Evolutionary conservation across 1,284 basidiomycete genomes (phyloP).

Genomic region (Boletus coffeatus): DNA sequence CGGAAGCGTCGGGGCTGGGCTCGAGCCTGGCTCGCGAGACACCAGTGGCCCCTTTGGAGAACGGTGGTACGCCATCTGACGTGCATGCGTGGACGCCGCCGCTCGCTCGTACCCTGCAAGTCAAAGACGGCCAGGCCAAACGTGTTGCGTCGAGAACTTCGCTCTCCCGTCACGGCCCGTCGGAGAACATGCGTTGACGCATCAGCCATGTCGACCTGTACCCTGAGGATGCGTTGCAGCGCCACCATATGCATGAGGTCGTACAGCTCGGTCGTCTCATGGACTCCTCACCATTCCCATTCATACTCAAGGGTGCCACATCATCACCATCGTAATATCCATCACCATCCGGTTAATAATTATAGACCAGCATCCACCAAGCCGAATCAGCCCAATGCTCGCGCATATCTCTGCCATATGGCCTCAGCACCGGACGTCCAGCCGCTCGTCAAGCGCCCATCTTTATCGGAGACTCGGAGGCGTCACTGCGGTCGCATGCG

Average conservation of each 20-base stretch:
- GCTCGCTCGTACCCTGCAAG: constrained; percentile 19
- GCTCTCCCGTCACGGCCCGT: constrained; percentile 17
- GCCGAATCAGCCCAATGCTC: constrained; percentile 34
- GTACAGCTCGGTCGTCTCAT: constrained; percentile 19
- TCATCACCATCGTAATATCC: constrained; percentile 19
- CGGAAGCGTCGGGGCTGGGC: constrained; percentile 40
- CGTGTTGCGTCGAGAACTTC: constrained; percentile 20
- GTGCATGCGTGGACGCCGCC: constrained; percentile 28
- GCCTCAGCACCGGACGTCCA: constrained; percentile 55
- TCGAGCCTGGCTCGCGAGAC: constrained; percentile 24
- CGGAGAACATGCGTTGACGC: constrained; percentile 18
- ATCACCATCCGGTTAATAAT: constrained; percentile 18
- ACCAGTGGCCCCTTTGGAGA: constrained; percentile 4
- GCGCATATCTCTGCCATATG: constrained; percentile 64
- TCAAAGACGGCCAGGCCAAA: constrained; percentile 6
- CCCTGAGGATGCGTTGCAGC: constrained; percentile 10
- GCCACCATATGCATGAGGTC: constrained; percentile 9
- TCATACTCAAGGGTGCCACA: constrained; percentile 25
- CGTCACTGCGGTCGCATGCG: constrained; percentile 22
- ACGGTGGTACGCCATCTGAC: constrained; percentile 4
- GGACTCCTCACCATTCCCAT: constrained; percentile 25
- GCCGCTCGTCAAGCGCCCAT: constrained; percentile 33
- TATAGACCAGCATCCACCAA: constrained; percentile 25
- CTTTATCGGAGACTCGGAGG: constrained; percentile 15
- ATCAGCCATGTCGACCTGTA: constrained; percentile 8